Evolutionary conservation across 2,329 filamentous ascomycete species (phyloP).

Genomic region (Hyphodiscus sp.): DNA sequence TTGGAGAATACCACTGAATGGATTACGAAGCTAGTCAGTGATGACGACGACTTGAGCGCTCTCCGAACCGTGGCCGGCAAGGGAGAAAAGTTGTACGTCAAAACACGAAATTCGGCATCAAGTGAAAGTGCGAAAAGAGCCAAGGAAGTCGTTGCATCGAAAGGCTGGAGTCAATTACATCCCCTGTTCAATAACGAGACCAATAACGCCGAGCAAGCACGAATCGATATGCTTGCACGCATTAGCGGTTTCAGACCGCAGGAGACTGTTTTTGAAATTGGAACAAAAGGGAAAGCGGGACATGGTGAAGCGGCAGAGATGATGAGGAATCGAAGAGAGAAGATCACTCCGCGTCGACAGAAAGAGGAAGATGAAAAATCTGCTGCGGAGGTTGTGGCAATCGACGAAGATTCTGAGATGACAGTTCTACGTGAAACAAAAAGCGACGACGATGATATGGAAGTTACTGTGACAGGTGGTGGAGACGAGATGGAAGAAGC

Average conservation of each 20-base stretch:
- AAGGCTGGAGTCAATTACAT: slow-evolving; percentile 69
- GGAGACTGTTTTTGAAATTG: slow-evolving; percentile 96
- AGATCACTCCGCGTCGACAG: slow-evolving; percentile 52
- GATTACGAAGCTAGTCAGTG: slow-evolving; percentile 69
- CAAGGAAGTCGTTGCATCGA: slow-evolving; percentile 66
- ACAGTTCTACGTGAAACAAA: slow-evolving; percentile 25
- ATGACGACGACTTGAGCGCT: slow-evolving; percentile 65
- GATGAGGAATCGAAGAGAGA: slow-evolving; percentile 66
- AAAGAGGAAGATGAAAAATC: slow-evolving; percentile 36
- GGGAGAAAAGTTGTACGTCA: slow-evolving; percentile 88
- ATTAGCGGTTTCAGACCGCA: slow-evolving; percentile 84
- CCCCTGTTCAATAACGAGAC: slow-evolving; percentile 70
- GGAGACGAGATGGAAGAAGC: slow-evolving; percentile 50
- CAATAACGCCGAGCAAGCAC: slow-evolving; percentile 59
- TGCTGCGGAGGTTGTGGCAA: slow-evolving; percentile 16
- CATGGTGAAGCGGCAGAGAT: slow-evolving; percentile 63
- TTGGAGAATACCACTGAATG: slow-evolving; percentile 76
- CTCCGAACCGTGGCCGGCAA: slow-evolving; percentile 72
- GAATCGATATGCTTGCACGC: slow-evolving; percentile 79
- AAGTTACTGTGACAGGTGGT: slow-evolving; percentile 28
- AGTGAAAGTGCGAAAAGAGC: slow-evolving; percentile 83
- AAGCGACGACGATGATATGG: slow-evolving; percentile 34
- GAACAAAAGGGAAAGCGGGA: slow-evolving; percentile 59
- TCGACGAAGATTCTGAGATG: slow-evolving; percentile 28
- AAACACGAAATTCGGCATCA: slow-evolving; percentile 84